Percentiles rank a stretch among this genome's conserved stretches.
Conservation (phyloP, 176 grass and related monocot species). For the Cymbopogon citratus region DNA sequence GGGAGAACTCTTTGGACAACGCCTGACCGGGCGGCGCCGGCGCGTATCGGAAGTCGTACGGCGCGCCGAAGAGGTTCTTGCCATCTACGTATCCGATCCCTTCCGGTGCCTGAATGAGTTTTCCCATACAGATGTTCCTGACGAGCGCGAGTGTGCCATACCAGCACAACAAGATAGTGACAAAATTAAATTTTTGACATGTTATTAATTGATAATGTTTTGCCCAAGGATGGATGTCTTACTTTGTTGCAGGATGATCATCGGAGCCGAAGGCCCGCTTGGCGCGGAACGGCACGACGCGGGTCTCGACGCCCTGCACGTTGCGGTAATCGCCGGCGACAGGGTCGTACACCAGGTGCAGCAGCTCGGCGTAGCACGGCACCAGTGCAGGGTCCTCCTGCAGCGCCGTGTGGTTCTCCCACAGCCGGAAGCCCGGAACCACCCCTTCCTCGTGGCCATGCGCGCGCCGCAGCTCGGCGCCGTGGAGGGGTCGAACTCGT, state of each 20-base stretch:
- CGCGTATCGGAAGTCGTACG: constrained; percentile 18
- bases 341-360: neutral
- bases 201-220: too few species aligned
- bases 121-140: neutral
- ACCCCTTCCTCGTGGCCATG: neutral
- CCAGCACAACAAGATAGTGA: too few species aligned
- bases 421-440: constrained; percentile 29
- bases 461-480: too few species aligned
- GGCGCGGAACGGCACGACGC: neutral
- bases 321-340: neutral
- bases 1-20: neutral
- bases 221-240: neutral
- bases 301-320: neutral
- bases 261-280: neutral
- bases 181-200: too few species aligned
- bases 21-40: neutral
- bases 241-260: neutral
- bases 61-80: neutral
- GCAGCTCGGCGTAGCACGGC: neutral
- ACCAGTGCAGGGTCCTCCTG: neutral
- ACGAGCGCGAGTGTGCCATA: too few species aligned
- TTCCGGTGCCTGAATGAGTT: neutral
- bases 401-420: neutral
- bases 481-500: too few species aligned
- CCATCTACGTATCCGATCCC: neutral